Conservation (phyloP, 495 filamentous ascomycete species). For the Terfezia claveryi region DNA sequence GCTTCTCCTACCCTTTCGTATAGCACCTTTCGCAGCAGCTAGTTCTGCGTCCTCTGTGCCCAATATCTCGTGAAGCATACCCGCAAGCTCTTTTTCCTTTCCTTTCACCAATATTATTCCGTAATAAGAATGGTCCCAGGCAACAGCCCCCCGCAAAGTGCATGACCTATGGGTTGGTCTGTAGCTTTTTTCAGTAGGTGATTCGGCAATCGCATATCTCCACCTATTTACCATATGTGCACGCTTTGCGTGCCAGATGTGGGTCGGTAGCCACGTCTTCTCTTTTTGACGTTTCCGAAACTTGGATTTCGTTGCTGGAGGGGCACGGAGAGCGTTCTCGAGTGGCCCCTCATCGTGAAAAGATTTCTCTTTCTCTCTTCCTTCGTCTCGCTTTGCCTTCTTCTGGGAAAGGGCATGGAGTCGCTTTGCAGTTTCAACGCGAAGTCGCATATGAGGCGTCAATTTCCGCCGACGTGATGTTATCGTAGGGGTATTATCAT, state of each 20-base stretch:
- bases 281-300: conserved; percentile 67
- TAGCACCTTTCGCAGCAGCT: conserved; percentile 33
- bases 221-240: conserved; percentile 73
- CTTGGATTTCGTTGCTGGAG: conserved; percentile 41
- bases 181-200: conserved; percentile 74
- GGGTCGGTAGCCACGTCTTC: conserved; percentile 90
- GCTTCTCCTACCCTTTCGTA: conserved; percentile 43
- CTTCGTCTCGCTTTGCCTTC: conserved; percentile 26
- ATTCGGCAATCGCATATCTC: conserved; percentile 69
- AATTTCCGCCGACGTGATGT: conserved; percentile 48
- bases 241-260: conserved; percentile 81
- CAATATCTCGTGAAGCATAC: conserved; percentile 28
- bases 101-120: conserved; percentile 67
- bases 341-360: background rate
- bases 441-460: conserved; percentile 44
- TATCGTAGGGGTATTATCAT: conserved; percentile 80
- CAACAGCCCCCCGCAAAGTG: conserved; percentile 37
- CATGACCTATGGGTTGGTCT: conserved; percentile 67
- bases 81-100: conserved; percentile 34
- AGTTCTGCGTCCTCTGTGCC: conserved; percentile 26
- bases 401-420: conserved; percentile 41
- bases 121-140: conserved; percentile 93
- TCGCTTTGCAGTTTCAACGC: conserved; percentile 62
- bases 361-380: conserved; percentile 20
- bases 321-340: conserved; percentile 38